These are phyloP conservation scores for Babesia caballi DNA, from an alignment of 169 alveolate genomes.

Conservation along the genomic window DNA sequence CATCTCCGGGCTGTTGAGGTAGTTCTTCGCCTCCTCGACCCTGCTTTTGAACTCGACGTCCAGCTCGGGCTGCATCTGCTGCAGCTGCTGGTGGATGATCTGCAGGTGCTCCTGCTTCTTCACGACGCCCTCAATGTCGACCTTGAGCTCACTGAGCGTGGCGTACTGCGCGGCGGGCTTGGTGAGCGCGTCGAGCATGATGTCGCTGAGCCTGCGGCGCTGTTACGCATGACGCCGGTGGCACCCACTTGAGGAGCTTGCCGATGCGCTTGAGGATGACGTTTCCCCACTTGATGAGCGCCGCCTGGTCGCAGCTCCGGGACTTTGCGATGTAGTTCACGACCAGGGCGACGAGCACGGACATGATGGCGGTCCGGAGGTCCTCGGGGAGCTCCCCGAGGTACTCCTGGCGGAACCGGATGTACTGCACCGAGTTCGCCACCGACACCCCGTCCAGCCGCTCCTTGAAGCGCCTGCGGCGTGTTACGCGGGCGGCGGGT, in stretches of 20 bases:
- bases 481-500: neutral
- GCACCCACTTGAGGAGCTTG: slow-evolving; percentile 30
- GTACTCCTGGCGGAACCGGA: slow-evolving; percentile 46
- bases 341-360: slow-evolving; percentile 46
- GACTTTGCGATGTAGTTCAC: slow-evolving; percentile 41
- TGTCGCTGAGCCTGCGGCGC: slow-evolving; percentile 30
- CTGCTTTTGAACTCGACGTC: slow-evolving; percentile 13
- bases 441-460: slow-evolving; percentile 49
- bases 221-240: neutral
- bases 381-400: slow-evolving; percentile 35
- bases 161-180: slow-evolving; percentile 54
- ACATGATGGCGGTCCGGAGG: slow-evolving; percentile 23
- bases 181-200: slow-evolving; percentile 24
- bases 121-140: slow-evolving; percentile 28
- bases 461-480: slow-evolving; percentile 51
- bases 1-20: slow-evolving; percentile 22
- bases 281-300: slow-evolving; percentile 52
- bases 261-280: slow-evolving; percentile 49
- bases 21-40: slow-evolving; percentile 27
- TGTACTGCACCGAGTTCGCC: slow-evolving; percentile 61
- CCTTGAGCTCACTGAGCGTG: slow-evolving; percentile 33
- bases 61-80: slow-evolving; percentile 15
- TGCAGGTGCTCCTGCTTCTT: slow-evolving; percentile 3
- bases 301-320: slow-evolving; percentile 1
- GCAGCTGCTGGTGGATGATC: slow-evolving; percentile 1